A percentile compares a stretch with the other conserved stretches of the same genome.
phyloP scores from a whole-genome alignment of 441 rosid species.

The Flueggea neowawraea region DNA sequence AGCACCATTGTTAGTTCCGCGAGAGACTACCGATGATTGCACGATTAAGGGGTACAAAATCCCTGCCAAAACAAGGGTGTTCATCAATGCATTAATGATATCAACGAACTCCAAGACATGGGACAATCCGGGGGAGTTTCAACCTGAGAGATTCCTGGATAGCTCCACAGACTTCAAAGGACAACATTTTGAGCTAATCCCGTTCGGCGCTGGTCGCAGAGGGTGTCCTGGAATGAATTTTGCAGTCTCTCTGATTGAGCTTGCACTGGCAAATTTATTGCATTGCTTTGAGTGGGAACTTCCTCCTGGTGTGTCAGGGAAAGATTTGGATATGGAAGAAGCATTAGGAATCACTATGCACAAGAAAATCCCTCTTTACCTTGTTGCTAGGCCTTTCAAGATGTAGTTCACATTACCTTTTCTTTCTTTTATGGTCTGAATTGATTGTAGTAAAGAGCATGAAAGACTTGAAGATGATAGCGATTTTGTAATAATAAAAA shows the following conservation, averaged over 20 bases:
- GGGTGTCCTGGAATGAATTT: conserved; percentile 43
- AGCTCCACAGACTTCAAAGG: conserved; percentile 31
- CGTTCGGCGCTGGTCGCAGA: conserved; percentile 49
- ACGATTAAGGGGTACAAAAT: conserved; percentile 29
- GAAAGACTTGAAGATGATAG: too few relatives aligned
- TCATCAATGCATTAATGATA: conserved; percentile 30
- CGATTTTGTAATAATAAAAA: too few relatives aligned
- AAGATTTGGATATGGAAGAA: conserved; percentile 15
- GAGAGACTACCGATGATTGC: conserved; percentile 31
- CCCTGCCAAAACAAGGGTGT: conserved; percentile 33
- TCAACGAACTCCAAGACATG: conserved; percentile 28
- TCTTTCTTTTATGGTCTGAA: too few relatives aligned
- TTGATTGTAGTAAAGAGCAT: too few relatives aligned
- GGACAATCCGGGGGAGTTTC: conserved; percentile 34
- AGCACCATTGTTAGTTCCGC: conserved; percentile 36
- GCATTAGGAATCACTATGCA: conserved; percentile 6
- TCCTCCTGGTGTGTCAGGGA: conserved; percentile 9
- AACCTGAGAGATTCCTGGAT: conserved; percentile 36
- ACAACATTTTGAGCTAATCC: conserved; percentile 35
- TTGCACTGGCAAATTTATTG: conserved; percentile 36
- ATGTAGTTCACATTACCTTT: too few relatives aligned
- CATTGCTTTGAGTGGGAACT: conserved; percentile 25
- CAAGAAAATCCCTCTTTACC: conserved; percentile 13
- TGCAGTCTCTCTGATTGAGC: conserved; percentile 28
- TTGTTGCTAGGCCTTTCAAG: not conserved